Evolutionary conservation across 805 yeast species (phyloP).

Genomic region (Debaryomyces maramus): DNA sequence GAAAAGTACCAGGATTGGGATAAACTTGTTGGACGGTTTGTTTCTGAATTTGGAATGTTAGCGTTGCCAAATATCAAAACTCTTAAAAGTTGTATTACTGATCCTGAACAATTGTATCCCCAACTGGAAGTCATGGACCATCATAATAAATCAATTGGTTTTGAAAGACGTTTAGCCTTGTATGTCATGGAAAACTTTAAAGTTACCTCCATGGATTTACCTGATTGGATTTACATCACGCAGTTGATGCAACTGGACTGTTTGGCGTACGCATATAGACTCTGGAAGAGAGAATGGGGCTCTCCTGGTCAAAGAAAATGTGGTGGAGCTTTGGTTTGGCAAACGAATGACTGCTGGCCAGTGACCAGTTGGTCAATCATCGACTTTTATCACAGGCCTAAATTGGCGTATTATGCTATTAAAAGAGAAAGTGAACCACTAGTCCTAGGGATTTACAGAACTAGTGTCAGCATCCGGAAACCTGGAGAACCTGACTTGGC

Average conservation of each 20-base stretch:
- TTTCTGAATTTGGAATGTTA: slow-evolving; percentile 57
- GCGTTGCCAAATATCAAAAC: slow-evolving; percentile 44
- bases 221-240: slow-evolving; percentile 50
- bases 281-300: slow-evolving; percentile 51
- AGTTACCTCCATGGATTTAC: slow-evolving; percentile 34
- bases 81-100: slow-evolving; percentile 34
- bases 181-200: slow-evolving; percentile 48
- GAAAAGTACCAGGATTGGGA: slow-evolving; percentile 51
- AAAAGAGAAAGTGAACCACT: slow-evolving; percentile 42
- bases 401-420: slow-evolving; percentile 48
- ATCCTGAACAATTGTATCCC: slow-evolving; percentile 40
- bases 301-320: slow-evolving; percentile 30
- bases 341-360: slow-evolving; percentile 56
- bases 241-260: slow-evolving; percentile 56
- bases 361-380: slow-evolving; percentile 51
- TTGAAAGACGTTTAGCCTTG: slow-evolving; percentile 44
- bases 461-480: slow-evolving; percentile 2
- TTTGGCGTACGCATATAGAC: slow-evolving; percentile 44
- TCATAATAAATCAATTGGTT: slow-evolving; percentile 52
- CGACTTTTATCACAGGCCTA: slow-evolving; percentile 44
- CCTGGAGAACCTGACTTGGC: slow-evolving; percentile 2
- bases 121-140: slow-evolving; percentile 45
- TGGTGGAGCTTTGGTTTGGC: slow-evolving; percentile 56
- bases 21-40: slow-evolving; percentile 47
- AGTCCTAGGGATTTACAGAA: slow-evolving; percentile 35